Percentiles rank a stretch among this genome's conserved stretches.
phyloP scores from a whole-genome alignment of 257 asterid species.

The Petunia axillaris region DNA sequence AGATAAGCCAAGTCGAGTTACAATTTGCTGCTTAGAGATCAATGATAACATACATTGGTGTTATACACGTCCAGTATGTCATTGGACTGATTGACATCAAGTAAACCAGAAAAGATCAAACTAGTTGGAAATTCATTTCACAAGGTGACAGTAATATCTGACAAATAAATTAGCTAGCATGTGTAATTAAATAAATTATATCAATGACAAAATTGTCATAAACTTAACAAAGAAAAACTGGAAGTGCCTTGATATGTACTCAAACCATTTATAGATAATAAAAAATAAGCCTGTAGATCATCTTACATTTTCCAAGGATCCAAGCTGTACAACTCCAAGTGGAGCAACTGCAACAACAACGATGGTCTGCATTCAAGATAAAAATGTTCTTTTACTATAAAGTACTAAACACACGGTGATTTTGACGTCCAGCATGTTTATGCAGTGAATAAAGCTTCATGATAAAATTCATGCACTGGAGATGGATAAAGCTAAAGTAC shows the following conservation, averaged over 20 bases:
- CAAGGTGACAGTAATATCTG: background rate
- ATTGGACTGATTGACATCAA: background rate
- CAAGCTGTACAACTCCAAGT: slow-evolving; percentile 85
- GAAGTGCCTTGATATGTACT: background rate
- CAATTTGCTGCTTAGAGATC: background rate
- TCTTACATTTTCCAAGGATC: slow-evolving; percentile 73
- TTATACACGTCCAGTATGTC: background rate
- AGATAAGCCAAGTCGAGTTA: background rate
- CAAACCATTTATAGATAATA: background rate
- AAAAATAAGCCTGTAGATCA: background rate
- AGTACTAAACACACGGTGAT: too few species aligned
- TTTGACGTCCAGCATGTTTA: background rate
- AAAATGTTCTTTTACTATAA: background rate
- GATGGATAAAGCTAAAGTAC: background rate
- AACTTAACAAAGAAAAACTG: background rate
- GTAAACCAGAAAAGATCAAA: background rate
- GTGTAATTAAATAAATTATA: slow-evolving; percentile 22
- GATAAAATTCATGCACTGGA: background rate
- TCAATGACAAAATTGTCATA: slow-evolving; percentile 19
- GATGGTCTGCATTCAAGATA: slow-evolving; percentile 69
- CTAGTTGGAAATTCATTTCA: background rate
- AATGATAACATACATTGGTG: slow-evolving; percentile 10
- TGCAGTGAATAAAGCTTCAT: slow-evolving; percentile 8
- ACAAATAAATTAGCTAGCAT: background rate
- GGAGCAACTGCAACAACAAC: slow-evolving; percentile 84